Percentiles rank a stretch among this genome's conserved stretches.
Evolutionary conservation across 305 asterid species (phyloP).

Genomic region (Solanum hybrid): DNA sequence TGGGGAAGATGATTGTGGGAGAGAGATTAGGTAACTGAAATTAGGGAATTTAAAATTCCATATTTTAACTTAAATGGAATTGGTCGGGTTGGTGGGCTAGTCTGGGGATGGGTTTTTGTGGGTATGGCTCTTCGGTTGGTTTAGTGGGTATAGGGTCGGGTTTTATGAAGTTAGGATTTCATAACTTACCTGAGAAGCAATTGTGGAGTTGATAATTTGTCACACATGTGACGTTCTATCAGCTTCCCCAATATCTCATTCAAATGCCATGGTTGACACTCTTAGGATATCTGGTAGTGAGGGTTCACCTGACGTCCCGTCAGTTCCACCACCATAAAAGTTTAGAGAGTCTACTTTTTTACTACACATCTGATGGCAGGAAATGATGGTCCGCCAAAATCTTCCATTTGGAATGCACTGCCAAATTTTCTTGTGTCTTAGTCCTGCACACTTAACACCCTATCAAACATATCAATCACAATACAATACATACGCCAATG

Average conservation of each 20-base stretch:
- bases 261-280: neutral
- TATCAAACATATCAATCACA: neutral
- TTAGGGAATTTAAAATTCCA: neutral
- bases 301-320: neutral
- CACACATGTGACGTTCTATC: neutral
- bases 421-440: neutral
- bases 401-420: neutral
- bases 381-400: neutral
- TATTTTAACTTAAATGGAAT: no score
- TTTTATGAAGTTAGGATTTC: neutral
- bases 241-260: neutral
- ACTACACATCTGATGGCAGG: neutral
- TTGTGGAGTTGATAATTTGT: neutral
- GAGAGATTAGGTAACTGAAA: neutral
- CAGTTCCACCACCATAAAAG: neutral
- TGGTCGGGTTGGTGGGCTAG: neutral
- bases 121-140: neutral
- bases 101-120: neutral
- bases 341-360: neutral
- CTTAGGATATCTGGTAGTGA: neutral
- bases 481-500: neutral
- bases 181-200: neutral
- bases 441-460: neutral
- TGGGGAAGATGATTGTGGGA: neutral
- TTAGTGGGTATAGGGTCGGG: neutral